Evolutionary conservation across 257 asterid genomes (phyloP), one percentile per base, ranked within the genome.

Genomic region (Nicotiana noctiflora): DNA sequence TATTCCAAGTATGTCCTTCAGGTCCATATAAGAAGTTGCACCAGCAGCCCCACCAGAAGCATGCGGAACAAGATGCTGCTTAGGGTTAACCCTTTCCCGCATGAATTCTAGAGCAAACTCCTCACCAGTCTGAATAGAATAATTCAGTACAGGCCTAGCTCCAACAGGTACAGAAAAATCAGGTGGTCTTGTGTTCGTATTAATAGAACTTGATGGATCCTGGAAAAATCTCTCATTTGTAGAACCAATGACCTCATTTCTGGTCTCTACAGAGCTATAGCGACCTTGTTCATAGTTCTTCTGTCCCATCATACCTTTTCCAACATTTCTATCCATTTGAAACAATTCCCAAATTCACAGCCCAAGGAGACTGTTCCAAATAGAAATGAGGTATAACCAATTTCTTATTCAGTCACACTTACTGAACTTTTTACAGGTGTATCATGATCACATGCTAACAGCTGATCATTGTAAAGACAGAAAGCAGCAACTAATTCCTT

Each of bases 51-150:
- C 94, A 76, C 85, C 85, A 63, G 91, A 60, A 52, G 89, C 79
- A 87, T 86, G 88, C 67, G 89, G 91, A 81, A 88, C 59, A 49
- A 88, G 87, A 23, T 83, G 97, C 89, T 86, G 96, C 87, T 86
- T 88, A 23, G 98, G 95, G 84, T 90, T 91, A 68, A 89, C 95
- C 86, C 98, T 89, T 75, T 95, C 99, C 86, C 98, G 88, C 97
- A 93, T 95, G 81, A 95, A 93, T 82, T 93, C 97, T 80, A 95
- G 88, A 77, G 97, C 89, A 80, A 95, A 93, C 86, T 92, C 99
- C 91, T 95, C 99, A 18, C 99, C 99, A 14, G 98, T 95, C 87
- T 92, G 99, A 75, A 93, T 92, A 85, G 99, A 95, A 84, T 85
- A 95, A 84, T 94, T 93, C 75, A 82, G 90, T 85, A 92, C 95